These are phyloP conservation scores for Botrytis byssoidea DNA, from an alignment of 2,329 filamentous ascomycete genomes.

Conservation along the genomic window DNA sequence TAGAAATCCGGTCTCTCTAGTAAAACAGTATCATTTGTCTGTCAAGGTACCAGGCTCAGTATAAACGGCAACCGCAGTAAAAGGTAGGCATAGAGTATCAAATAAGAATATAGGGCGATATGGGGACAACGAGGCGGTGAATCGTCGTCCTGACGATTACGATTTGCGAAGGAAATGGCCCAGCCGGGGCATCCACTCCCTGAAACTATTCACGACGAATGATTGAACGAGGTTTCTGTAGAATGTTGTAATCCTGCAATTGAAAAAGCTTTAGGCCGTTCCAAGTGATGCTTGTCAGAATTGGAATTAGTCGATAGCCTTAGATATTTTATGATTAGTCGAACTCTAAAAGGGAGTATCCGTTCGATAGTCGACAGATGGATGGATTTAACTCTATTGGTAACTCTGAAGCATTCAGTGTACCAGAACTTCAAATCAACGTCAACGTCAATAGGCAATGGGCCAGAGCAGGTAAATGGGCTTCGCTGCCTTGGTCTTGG, in stretches of 20 bases:
- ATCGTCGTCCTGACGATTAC: conserved; percentile 20
- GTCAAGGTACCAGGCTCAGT: conserved; percentile 8
- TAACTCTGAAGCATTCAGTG: not conserved
- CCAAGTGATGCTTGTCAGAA: not conserved
- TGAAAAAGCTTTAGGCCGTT: conserved; percentile 7
- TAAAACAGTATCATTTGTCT: conserved; percentile 1
- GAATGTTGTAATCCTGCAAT: not conserved
- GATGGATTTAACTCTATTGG: conserved; percentile 1
- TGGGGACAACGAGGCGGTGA: conserved; percentile 18
- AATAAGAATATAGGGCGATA: conserved; percentile 14
- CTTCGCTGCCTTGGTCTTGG: conserved; percentile 3
- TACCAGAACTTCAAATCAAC: conserved; percentile 9
- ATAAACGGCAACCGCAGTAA: conserved; percentile 7
- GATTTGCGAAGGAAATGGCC: conserved; percentile 11
- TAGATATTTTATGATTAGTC: conserved; percentile 17
- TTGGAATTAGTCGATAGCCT: conserved; percentile 7
- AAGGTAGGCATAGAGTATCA: not conserved
- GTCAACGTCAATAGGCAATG: not conserved
- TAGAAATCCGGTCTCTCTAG: not conserved
- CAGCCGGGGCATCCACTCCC: conserved; percentile 15
- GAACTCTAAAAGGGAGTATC: conserved; percentile 14
- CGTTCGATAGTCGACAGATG: conserved; percentile 9
- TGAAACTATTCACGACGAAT: conserved; percentile 17
- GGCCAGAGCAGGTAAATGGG: not conserved
- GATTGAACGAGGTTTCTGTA: conserved; percentile 6